Evolutionary conservation across 805 yeast genomes (phyloP), one percentile per base, ranked within the genome.

Genomic region (Naumovozyma baii): DNA sequence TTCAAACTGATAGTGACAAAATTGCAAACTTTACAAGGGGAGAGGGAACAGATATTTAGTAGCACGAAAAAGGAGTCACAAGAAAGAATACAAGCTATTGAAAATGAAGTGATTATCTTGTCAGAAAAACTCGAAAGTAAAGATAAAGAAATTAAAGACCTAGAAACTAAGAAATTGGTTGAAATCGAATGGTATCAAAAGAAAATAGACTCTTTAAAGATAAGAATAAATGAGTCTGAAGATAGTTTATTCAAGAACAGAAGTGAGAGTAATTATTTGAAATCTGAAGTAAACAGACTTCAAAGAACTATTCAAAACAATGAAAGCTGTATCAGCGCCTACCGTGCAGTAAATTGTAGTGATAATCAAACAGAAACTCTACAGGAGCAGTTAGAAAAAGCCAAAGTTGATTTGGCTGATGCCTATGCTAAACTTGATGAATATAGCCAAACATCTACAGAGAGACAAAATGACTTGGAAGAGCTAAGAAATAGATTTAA

Each of bases 381-480:
- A 36, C 62, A 56, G 39, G 49, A 62, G 10, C 73, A 73, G 33
- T 56, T 74, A 17, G 70, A 69, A 26, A 66, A 68, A 41, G 63
- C 80, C 7, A 66, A 70, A 39, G 64, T 68, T 34, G 84, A 80
- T 40, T 67, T 81, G 40, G 72, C 68, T 17, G 63, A 72, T 13
- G 74, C 84, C 1, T 73, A 73, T 46, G 64, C 71, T n/a, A 76
- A 72, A 49, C 69, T 74, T 8, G 68, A 68, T n/a, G 78, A 80
- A 47, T 73, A 79, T 54, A 74, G 78, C 41, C 65, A 64, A n/a
- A 69, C 84, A 31, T 78, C 87, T 0, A 61, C 62, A 38, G 75
- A 82, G 12, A 75, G 85, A 3, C 94, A 84, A 52, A 74, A 72
- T 38, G 76, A 87, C 4, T 64, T 84, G 30, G 59, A 63, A 30